Base-by-base conservation (phyloP, 257 asterid genomes). In the Solanum verrucosum region DNA sequence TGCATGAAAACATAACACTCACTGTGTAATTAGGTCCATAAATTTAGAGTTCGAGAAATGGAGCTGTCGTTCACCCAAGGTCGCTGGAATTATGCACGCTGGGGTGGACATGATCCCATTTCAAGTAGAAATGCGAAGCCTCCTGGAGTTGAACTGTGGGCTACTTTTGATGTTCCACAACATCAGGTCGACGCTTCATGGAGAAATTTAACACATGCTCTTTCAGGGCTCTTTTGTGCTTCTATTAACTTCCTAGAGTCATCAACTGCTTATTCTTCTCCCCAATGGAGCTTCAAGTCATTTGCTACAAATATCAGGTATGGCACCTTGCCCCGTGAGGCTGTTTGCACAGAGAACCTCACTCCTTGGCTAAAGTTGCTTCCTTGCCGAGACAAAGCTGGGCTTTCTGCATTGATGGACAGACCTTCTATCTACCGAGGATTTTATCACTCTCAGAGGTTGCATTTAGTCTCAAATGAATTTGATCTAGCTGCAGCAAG, bases 61-160 rank as follows among this genome's bases (percentile, higher is more conserved):
- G 99, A 96, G 93, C 91, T 97, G 81, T 96, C 99, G 25, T 97
- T 95, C 92, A 95, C 99, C 21, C 99, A 96, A 92, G 99, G 99
- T 52, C 97, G 98, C 44, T 97, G 99, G 99, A 97, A 95, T 89
- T 97, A 97, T 87, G 97, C 95, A 88, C 93, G 92, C 7, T 97
- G 99, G 99, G 99, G 99, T 59, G 99, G 99, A 89, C 91, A 92
- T 86, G 98, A 96, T 82, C 96, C 99, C 16, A 92, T 96, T 86
- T 93, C 99, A 77, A 97, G 94, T 92, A 84, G 91, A 90, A 94
- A 94, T 87, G 97, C 98, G 7, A 97, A 97, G 91, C 99, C 99
- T 79, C 99, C 99, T n/a, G 99, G 99, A 82, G 99, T 96, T 74
- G 99, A 97, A 88, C 90, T 97, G 73, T 97, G 98, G 99, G 99